Evolutionary conservation across 2,329 filamentous ascomycete species (phyloP).

Genomic region (Pseudogymnoascus sp.): DNA sequence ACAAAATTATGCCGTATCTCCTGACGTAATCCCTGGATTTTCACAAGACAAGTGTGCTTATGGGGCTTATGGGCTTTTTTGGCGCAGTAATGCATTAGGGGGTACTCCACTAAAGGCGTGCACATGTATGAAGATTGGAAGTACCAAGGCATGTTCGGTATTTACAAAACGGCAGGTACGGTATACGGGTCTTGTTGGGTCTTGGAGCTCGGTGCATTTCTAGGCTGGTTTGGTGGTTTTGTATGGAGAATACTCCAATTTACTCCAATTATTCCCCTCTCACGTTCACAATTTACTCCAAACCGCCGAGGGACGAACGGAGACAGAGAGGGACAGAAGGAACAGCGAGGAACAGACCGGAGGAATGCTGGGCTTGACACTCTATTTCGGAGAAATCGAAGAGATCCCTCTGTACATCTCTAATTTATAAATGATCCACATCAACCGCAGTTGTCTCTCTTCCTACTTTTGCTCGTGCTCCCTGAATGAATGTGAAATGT

Average conservation of each 20-base stretch:
- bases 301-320: not conserved
- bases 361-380: too few relatives aligned
- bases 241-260: not conserved
- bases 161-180: not conserved
- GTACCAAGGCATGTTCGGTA: not conserved
- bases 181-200: too few relatives aligned
- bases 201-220: not conserved
- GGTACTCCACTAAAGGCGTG: not conserved
- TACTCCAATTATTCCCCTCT: not conserved
- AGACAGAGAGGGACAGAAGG: too few relatives aligned
- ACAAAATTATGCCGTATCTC: not conserved
- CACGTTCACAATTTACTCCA: not conserved
- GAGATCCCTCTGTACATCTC: not conserved
- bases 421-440: slow-evolving; percentile 3
- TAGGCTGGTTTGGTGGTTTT: not conserved
- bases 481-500: not conserved
- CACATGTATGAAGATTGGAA: not conserved
- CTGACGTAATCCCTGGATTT: slow-evolving; percentile 10
- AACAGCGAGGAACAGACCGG: not conserved
- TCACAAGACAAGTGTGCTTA: slow-evolving; percentile 4
- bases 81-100: too few relatives aligned
- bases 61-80: not conserved
- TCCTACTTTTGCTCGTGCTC: not conserved
- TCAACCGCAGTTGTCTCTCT: not conserved
- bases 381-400: not conserved